These are phyloP conservation scores for Rhodamnia rubescens DNA, from an alignment of 345 rosid genomes.

Conservation along the genomic window DNA sequence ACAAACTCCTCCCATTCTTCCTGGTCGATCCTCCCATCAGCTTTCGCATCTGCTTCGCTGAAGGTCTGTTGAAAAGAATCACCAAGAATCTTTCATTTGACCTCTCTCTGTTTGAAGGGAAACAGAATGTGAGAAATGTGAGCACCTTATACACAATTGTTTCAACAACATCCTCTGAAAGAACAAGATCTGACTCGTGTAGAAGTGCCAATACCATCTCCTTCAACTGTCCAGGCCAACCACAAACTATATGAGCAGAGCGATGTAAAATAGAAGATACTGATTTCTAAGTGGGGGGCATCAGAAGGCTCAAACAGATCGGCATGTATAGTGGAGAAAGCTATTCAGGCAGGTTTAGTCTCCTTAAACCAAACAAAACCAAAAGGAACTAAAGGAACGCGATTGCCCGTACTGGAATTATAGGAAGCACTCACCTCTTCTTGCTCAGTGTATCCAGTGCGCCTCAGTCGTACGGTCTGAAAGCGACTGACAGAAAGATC, in stretches of 20 bases:
- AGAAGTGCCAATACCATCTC: constrained; percentile 93
- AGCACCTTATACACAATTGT: constrained; percentile 66
- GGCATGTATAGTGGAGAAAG: not conserved
- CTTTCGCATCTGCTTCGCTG: constrained; percentile 49
- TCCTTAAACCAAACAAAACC: not conserved
- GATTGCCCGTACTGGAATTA: not conserved
- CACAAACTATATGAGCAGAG: not conserved
- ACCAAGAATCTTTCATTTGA: not conserved
- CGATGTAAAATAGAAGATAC: not conserved
- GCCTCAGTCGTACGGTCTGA: constrained; percentile 74
- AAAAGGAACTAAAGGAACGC: not conserved
- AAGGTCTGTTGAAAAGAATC: constrained; percentile 38
- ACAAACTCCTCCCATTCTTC: constrained; percentile 91
- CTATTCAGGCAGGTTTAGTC: not conserved
- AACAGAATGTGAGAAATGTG: not conserved
- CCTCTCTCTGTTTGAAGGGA: not conserved
- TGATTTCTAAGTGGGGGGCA: not conserved
- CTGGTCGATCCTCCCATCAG: constrained; percentile 69
- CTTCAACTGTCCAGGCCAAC: constrained; percentile 37
- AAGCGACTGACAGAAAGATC: constrained; percentile 50
- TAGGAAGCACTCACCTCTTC: constrained; percentile 55
- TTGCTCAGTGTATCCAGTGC: constrained; percentile 76
- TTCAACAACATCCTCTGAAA: constrained; percentile 65
- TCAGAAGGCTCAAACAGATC: not conserved
- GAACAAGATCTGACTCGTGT: constrained; percentile 68